A percentile compares a stretch with the other conserved stretches of the same genome.
phyloP scores from a whole-genome alignment of 345 rosid genomes.

The Ceriops decandra region DNA sequence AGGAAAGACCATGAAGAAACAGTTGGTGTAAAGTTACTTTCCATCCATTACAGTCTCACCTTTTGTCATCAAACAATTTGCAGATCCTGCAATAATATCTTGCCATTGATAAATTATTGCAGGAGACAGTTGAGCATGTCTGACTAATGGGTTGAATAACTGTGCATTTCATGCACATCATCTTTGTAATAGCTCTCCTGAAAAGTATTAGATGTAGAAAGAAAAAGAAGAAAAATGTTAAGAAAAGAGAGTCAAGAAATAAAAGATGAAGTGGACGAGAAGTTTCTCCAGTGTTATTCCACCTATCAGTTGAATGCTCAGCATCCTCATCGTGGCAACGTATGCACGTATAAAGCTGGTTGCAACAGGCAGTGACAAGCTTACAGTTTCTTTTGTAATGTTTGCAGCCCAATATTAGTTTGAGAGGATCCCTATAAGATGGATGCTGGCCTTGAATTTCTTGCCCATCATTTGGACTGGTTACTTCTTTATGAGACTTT shows the following conservation, averaged over 20 bases:
- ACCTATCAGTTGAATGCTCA: slow-evolving; percentile 77
- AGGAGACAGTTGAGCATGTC: slow-evolving; percentile 50
- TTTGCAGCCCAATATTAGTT: slow-evolving; percentile 55
- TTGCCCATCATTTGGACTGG: slow-evolving; percentile 30
- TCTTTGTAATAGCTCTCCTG: slow-evolving; percentile 59
- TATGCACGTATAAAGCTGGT: slow-evolving; percentile 59
- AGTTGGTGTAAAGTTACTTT: too few species aligned
- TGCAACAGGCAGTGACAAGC: slow-evolving; percentile 67
- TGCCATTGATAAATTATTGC: slow-evolving; percentile 59
- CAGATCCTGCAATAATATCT: slow-evolving; percentile 78
- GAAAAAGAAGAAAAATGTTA: slow-evolving; percentile 2
- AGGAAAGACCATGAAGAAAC: too few species aligned
- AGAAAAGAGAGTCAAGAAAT: slow-evolving; percentile 1
- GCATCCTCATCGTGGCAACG: slow-evolving; percentile 78
- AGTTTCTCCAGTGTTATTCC: slow-evolving; percentile 7
- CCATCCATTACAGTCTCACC: slow-evolving; percentile 32
- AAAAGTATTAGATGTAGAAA: slow-evolving; percentile 8
- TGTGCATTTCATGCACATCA: slow-evolving; percentile 92
- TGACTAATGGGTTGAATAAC: slow-evolving; percentile 57
- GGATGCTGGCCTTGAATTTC: slow-evolving; percentile 52
- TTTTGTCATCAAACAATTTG: slow-evolving; percentile 67
- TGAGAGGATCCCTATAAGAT: slow-evolving; percentile 47
- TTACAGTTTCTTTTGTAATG: slow-evolving; percentile 81
- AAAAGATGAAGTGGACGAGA: not conserved
- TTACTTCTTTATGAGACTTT: slow-evolving; percentile 29